These are phyloP conservation scores for Picea sitchensis DNA, from an alignment of 75 land plant genomes.

Conservation along the genomic window DNA sequence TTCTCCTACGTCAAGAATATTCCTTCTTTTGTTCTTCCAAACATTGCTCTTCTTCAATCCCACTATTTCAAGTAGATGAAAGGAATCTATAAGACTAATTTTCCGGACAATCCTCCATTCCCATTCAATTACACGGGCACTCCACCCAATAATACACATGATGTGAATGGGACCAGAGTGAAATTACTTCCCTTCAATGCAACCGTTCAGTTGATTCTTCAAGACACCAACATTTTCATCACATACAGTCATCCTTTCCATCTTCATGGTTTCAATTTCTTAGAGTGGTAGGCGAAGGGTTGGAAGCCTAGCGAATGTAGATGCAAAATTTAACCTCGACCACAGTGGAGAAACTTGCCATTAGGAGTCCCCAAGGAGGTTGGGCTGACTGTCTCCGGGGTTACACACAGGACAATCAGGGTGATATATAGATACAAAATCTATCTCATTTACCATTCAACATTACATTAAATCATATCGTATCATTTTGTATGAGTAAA, in stretches of 20 bases:
- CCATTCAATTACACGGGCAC: slow-evolving; percentile 4
- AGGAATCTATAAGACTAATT: slow-evolving; percentile 34
- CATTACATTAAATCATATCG: too few species aligned
- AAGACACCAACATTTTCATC: slow-evolving; percentile 12
- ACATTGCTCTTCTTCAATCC: slow-evolving; percentile 15
- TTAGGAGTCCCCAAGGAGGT: slow-evolving; percentile 27
- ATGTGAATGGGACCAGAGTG: slow-evolving; percentile 15
- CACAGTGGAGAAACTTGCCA: slow-evolving; percentile 28
- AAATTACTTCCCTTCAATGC: slow-evolving; percentile 16
- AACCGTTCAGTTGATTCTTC: slow-evolving; percentile 28
- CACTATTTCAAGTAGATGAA: slow-evolving; percentile 16
- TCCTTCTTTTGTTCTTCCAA: slow-evolving; percentile 17
- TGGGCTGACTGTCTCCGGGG: slow-evolving; percentile 42
- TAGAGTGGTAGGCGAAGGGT: slow-evolving; percentile 25
- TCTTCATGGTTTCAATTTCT: slow-evolving; percentile 40
- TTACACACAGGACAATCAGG: slow-evolving; percentile 42
- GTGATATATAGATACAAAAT: slow-evolving; percentile 1
- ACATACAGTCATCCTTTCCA: slow-evolving; percentile 37
- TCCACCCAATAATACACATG: background rate
- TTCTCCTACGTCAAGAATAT: slow-evolving; percentile 19
- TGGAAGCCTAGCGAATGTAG: slow-evolving; percentile 23
- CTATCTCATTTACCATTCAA: too few species aligned
- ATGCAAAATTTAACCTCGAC: slow-evolving; percentile 22
- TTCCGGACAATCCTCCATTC: slow-evolving; percentile 21
- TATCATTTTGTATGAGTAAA: too few species aligned